phyloP scores from a whole-genome alignment of 305 asterid genomes.

The Fraxinus albicans region DNA sequence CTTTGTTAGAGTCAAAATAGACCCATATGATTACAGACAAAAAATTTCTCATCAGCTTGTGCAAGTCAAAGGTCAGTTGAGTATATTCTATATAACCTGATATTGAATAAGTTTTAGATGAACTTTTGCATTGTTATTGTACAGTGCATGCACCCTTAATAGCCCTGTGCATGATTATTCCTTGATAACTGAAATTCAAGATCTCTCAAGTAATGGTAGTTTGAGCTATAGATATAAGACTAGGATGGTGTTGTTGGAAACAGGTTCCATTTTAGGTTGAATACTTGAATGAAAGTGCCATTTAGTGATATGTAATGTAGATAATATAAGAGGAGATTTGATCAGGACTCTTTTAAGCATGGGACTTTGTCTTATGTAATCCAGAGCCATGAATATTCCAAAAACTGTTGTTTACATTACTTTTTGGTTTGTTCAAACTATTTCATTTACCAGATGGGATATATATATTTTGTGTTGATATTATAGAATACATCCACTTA shows the following conservation, averaged over 20 bases:
- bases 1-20: conserved; percentile 58
- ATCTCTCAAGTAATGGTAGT: background rate
- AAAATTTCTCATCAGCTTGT: conserved; percentile 55
- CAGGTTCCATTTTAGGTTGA: background rate
- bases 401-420: background rate
- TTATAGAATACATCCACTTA: background rate
- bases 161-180: background rate
- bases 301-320: background rate
- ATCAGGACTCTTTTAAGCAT: background rate
- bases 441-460: background rate
- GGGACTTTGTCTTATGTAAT: background rate
- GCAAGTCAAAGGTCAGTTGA: conserved; percentile 66
- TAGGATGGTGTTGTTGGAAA: background rate
- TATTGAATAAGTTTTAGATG: conserved; percentile 1
- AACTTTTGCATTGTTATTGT: conserved; percentile 8
- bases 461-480: background rate
- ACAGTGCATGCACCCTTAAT: background rate
- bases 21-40: conserved; percentile 42
- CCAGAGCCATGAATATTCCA: background rate
- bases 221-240: background rate
- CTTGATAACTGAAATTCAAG: background rate
- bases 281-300: background rate
- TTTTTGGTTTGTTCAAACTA: background rate
- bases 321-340: background rate
- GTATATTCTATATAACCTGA: background rate